These are phyloP conservation scores for Thermothielavioides terrestris DNA, from an alignment of 495 filamentous ascomycete genomes.

Conservation along the genomic window DNA sequence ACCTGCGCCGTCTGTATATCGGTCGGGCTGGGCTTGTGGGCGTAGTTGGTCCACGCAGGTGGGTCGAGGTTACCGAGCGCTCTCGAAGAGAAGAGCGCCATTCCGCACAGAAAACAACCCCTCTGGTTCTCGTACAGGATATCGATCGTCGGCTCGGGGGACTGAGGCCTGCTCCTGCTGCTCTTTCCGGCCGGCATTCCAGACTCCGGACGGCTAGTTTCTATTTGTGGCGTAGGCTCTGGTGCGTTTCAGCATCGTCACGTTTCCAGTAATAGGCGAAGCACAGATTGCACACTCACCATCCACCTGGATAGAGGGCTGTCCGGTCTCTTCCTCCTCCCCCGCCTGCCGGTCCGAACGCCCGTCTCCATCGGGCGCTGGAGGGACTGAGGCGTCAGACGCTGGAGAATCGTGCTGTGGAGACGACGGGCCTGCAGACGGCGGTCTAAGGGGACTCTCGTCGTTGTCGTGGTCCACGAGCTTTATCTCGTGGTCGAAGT, in stretches of 20 bases:
- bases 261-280: neutral
- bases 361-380: neutral
- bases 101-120: conserved; percentile 76
- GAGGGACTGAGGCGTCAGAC: neutral
- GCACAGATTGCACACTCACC: conserved; percentile 3
- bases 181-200: neutral
- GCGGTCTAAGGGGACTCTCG: neutral
- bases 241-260: neutral
- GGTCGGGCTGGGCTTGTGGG: conserved; percentile 64
- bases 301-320: conserved; percentile 14
- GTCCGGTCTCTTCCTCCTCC: neutral
- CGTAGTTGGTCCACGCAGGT: conserved; percentile 71
- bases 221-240: conserved; percentile 9
- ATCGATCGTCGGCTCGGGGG: conserved; percentile 59
- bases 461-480: conserved; percentile 44
- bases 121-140: conserved; percentile 92
- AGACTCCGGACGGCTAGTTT: neutral
- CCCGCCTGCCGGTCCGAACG: neutral
- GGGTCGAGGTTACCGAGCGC: conserved; percentile 86
- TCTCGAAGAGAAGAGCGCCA: conserved; percentile 75
- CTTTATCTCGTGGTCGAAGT: conserved; percentile 55
- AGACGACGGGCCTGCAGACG: conserved; percentile 1
- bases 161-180: conserved; percentile 14
- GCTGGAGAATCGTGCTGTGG: neutral
- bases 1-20: conserved; percentile 85